Conservation (phyloP, 2,329 filamentous ascomycete genomes). For the Beauveria pseudobassiana region DNA sequence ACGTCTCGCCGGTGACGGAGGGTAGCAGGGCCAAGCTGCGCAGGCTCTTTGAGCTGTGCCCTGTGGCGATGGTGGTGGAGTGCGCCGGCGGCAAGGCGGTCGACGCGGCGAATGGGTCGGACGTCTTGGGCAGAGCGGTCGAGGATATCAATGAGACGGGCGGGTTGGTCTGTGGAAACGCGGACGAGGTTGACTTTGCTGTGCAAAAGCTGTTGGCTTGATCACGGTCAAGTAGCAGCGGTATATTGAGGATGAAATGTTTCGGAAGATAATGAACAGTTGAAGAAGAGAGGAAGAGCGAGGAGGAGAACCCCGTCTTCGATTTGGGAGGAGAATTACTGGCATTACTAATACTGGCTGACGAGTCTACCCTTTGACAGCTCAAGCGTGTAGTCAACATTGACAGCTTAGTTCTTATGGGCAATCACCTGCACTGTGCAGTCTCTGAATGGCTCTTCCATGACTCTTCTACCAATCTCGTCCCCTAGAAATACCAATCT, state of each 20-base stretch:
- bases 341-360: too few species aligned
- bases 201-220: conserved; percentile 16
- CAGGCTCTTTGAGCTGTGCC: conserved; percentile 50
- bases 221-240: neutral
- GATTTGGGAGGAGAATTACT: neutral
- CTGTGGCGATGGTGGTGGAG: conserved; percentile 53
- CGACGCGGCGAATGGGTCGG: conserved; percentile 35
- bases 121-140: conserved; percentile 33
- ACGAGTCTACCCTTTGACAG: too few species aligned
- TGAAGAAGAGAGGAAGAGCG: neutral
- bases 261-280: too few species aligned
- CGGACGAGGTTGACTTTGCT: conserved; percentile 37
- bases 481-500: too few species aligned
- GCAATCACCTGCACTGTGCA: too few species aligned
- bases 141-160: conserved; percentile 40
- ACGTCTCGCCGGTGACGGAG: conserved; percentile 48
- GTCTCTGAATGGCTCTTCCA: too few species aligned
- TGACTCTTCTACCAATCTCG: too few species aligned
- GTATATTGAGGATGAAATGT: too few species aligned
- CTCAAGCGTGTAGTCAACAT: too few species aligned
- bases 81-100: conserved; percentile 51
- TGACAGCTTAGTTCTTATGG: too few species aligned
- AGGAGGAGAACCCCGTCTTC: too few species aligned
- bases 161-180: conserved; percentile 43
- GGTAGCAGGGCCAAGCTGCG: conserved; percentile 49